A percentile compares a stretch with the other conserved stretches of the same genome.
These are phyloP conservation scores for Biscutella laevigata DNA, from an alignment of 441 rosid genomes.

Conservation along the genomic window DNA sequence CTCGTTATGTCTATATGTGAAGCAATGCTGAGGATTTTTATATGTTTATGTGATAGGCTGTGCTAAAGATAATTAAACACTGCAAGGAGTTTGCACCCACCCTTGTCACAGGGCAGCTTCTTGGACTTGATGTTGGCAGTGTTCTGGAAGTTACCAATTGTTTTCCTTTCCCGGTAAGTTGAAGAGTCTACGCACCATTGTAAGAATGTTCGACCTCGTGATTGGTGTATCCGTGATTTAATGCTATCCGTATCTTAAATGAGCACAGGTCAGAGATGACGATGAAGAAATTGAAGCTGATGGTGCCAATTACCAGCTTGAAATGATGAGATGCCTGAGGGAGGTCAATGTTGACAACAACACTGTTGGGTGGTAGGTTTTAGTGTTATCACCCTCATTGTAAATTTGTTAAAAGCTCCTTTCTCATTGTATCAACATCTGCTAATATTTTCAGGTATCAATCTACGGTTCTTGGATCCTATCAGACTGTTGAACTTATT, in stretches of 20 bases:
- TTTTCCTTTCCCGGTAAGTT: slow-evolving; percentile 83
- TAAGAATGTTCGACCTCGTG: not conserved
- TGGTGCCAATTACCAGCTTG: slow-evolving; percentile 97
- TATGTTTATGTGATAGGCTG: slow-evolving; percentile 38
- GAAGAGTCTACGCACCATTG: not conserved
- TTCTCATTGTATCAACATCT: not conserved
- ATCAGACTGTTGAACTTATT: slow-evolving; percentile 85
- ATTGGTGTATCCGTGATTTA: not conserved
- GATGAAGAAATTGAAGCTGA: slow-evolving; percentile 96
- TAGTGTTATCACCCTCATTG: not conserved
- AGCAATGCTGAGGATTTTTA: not conserved
- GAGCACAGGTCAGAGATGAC: slow-evolving; percentile 60
- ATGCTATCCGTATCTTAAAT: not conserved
- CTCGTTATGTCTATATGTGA: too few species aligned
- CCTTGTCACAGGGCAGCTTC: slow-evolving; percentile 89
- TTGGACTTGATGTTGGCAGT: slow-evolving; percentile 92
- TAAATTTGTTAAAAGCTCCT: not conserved
- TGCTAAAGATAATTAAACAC: slow-evolving; percentile 85
- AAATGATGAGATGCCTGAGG: slow-evolving; percentile 93
- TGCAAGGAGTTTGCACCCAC: slow-evolving; percentile 94
- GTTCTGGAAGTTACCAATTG: slow-evolving; percentile 96
- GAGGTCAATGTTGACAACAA: slow-evolving; percentile 98
- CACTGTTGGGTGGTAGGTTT: slow-evolving; percentile 82
- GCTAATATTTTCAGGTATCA: slow-evolving; percentile 58
- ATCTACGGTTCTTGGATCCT: slow-evolving; percentile 89